Conservation (phyloP, 495 filamentous ascomycete genomes). For the Hyaloscypha finlandica region DNA sequence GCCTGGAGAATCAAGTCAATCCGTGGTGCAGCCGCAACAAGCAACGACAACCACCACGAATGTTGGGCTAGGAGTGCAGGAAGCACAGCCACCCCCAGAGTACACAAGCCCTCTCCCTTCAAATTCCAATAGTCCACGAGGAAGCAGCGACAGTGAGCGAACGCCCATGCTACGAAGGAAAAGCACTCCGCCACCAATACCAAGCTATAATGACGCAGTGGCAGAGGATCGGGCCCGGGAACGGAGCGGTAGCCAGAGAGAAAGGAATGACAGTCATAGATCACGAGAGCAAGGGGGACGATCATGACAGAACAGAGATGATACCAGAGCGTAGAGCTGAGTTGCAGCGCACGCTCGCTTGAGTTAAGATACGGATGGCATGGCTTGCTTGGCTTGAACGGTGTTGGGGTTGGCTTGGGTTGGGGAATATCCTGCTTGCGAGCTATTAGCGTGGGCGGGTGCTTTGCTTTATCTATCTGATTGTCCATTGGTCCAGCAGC, state of each 20-base stretch:
- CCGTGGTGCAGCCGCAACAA: slow-evolving; percentile 26
- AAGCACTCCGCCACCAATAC: slow-evolving; percentile 53
- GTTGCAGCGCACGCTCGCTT: neutral
- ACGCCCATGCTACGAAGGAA: slow-evolving; percentile 41
- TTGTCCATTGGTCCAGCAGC: neutral
- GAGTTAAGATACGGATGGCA: neutral
- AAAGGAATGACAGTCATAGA: slow-evolving; percentile 26
- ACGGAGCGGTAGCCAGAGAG: slow-evolving; percentile 25
- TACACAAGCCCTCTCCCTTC: slow-evolving; percentile 70
- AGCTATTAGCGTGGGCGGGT: neutral
- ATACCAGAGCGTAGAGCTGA: neutral
- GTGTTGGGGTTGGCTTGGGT: neutral
- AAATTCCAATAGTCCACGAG: slow-evolving; percentile 50
- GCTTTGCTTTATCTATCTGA: neutral
- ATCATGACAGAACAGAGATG: slow-evolving; percentile 11
- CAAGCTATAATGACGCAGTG: slow-evolving; percentile 69
- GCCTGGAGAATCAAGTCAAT: slow-evolving; percentile 69
- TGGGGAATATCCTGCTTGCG: neutral
- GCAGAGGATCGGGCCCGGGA: slow-evolving; percentile 36
- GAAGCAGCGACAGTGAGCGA: slow-evolving; percentile 41
- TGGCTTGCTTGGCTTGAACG: neutral
- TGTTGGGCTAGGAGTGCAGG: slow-evolving; percentile 31
- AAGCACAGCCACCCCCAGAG: slow-evolving; percentile 62
- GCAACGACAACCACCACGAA: neutral
- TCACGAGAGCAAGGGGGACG: slow-evolving; percentile 13